Evolutionary conservation across 1,139 yeast genomes (phyloP).

Genomic region (Debaryomyces subglobosus): DNA sequence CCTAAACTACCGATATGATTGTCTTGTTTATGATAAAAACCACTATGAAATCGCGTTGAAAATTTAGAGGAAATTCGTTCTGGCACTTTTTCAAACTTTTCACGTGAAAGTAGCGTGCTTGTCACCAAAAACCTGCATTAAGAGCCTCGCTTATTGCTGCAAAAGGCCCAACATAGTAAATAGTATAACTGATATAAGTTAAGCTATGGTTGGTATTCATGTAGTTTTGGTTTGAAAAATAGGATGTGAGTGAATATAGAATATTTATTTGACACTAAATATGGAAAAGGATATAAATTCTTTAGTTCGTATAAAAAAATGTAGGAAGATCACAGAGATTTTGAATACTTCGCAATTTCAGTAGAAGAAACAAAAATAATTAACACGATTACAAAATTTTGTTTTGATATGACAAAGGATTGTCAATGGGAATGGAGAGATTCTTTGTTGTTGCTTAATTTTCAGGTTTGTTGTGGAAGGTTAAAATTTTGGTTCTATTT

Average conservation of each 20-base stretch:
- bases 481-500: conserved; percentile 11
- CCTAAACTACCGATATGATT: not conserved
- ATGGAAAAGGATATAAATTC: not conserved
- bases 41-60: conserved; percentile 6
- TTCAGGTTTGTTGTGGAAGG: not conserved
- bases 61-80: conserved; percentile 12
- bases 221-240: not conserved
- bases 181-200: not conserved
- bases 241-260: not conserved
- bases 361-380: no score
- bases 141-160: conserved; percentile 4
- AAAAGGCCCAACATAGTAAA: not conserved
- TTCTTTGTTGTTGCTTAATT: not conserved
- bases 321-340: not conserved
- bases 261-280: not conserved
- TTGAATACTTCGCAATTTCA: no score
- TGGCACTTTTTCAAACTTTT: conserved; percentile 9
- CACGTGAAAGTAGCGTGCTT: conserved; percentile 14
- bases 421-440: not conserved
- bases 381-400: not conserved
- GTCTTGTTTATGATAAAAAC: conserved; percentile 3
- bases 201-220: not conserved
- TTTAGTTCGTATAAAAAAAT: not conserved
- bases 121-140: not conserved
- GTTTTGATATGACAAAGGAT: not conserved